Evolutionary conservation across 371 early-diverging fungal genomes (phyloP).

Genomic region (Mortierella sp.): DNA sequence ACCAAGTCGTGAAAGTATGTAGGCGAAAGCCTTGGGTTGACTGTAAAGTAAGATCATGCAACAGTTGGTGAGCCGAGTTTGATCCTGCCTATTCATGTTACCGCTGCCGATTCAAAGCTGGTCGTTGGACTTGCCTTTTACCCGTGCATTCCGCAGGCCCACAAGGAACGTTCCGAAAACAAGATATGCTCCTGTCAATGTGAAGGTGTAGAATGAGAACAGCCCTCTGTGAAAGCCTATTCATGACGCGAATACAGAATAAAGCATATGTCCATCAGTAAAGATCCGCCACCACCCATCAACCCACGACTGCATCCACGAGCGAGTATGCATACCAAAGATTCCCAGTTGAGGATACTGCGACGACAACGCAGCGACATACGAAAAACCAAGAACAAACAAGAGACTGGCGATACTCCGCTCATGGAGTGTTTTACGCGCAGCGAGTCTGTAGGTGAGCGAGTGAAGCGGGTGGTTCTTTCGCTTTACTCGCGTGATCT

Average conservation of each 20-base stretch:
- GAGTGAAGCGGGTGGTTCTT: constrained; percentile 28
- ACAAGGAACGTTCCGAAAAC: constrained; percentile 29
- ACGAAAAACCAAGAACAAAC: constrained; percentile 26
- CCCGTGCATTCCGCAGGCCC: constrained; percentile 42
- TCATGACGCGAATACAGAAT: not conserved
- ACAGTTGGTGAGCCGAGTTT: not conserved
- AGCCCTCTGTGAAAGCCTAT: constrained; percentile 29
- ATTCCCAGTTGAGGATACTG: constrained; percentile 24
- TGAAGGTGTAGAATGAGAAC: constrained; percentile 26
- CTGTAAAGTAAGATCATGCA: constrained; percentile 4
- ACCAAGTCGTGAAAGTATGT: constrained; percentile 31
- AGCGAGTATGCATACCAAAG: constrained; percentile 13
- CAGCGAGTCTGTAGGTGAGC: constrained; percentile 41
- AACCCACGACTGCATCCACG: no score
- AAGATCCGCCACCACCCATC: no score
- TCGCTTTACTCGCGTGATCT: constrained; percentile 40
- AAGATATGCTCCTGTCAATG: constrained; percentile 23
- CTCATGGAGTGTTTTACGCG: constrained; percentile 33
- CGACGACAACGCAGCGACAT: constrained; percentile 32
- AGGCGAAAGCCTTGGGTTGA: constrained; percentile 46
- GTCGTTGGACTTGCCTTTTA: constrained; percentile 19
- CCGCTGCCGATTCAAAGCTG: not conserved
- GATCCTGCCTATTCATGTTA: not conserved
- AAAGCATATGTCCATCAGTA: no score
- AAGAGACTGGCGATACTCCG: constrained; percentile 29